Evolutionary conservation across 306 rosid genomes (phyloP), one percentile per base, ranked within the genome.

Genomic region (Cucumis cinereus): DNA sequence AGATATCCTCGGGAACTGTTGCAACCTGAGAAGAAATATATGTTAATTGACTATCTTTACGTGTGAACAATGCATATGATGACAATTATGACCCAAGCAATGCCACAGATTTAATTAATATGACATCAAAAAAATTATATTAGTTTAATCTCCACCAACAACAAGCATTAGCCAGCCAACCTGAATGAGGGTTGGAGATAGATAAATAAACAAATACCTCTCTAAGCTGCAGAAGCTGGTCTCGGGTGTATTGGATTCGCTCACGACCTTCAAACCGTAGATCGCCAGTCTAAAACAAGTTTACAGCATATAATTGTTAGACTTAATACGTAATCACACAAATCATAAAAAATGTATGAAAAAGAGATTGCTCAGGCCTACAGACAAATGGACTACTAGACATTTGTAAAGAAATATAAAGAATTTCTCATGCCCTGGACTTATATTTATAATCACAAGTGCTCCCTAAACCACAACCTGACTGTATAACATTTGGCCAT

Each of bases 251-350:
- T 52, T 66, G 76, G 41, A 79, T 80, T 36, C 62, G 79, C 68
- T 80, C 84, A 38, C 56, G 83, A 28, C 81, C 87, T 81, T 84
- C 85, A 64, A 83, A 83, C 67, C 77, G 79, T 64, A 72, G 63
- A 58, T 81, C 83, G 26, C 83, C 87, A 49, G 63, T 64, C 85
- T 84, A 33, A 74, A 7, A 79, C 59, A 69, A 28, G 6, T 53
- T 26, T 2, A 50, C 47, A 71, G 55, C 7, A 24, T 70, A 30
- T 28, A 49, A 72, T 52, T 11, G 30, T 72, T 45, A 72, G 76
- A 72, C 4, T 3, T 0, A 23, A 35, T 38, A 54, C 11, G 14
- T 35, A 55, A 55, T 56, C 36, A 50, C 11, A 24, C 38, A 45
- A 54, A 47, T 7, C 4, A 23, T 47, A 15, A 47, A 70, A 14